phyloP scores from a whole-genome alignment of 495 filamentous ascomycete species.

The Neurospora sp. region DNA sequence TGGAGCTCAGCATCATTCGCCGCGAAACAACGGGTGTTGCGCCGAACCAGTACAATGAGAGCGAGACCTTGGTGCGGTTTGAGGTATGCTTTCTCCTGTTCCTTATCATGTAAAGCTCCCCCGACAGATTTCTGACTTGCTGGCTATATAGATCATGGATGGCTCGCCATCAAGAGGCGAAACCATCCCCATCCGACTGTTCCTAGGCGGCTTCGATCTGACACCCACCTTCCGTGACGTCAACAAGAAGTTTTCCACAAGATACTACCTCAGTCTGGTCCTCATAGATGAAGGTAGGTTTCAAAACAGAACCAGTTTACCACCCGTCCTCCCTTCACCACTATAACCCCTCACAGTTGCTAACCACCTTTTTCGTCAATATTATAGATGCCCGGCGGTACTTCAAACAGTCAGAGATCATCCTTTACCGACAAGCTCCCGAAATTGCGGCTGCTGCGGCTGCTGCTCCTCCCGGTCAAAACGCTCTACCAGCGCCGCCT shows the following conservation, averaged over 20 bases:
- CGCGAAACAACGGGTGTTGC: conserved; percentile 92
- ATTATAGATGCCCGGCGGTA: conserved; percentile 80
- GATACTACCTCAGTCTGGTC: conserved; percentile 95
- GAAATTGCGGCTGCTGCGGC: conserved; percentile 35
- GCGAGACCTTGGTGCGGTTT: conserved; percentile 94
- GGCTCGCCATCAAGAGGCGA: conserved; percentile 94
- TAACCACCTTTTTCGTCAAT: background rate
- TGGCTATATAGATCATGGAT: conserved; percentile 79
- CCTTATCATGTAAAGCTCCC: background rate
- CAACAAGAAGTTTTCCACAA: conserved; percentile 98
- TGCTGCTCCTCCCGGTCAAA: conserved; percentile 2
- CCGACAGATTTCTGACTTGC: conserved; percentile 1
- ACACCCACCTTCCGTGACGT: conserved; percentile 98
- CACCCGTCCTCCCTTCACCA: background rate
- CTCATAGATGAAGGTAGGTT: conserved; percentile 85
- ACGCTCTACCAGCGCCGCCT: conserved; percentile 15
- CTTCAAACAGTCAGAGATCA: conserved; percentile 99
- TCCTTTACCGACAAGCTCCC: conserved; percentile 89
- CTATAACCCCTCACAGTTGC: background rate
- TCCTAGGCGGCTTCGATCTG: conserved; percentile 95
- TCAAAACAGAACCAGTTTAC: background rate
- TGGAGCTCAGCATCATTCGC: conserved; percentile 97
- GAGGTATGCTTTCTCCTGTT: conserved; percentile 50
- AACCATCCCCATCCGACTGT: conserved; percentile 95
- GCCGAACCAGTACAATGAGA: conserved; percentile 99